Evolutionary conservation across 2,329 filamentous ascomycete species (phyloP).

Genomic region (Corinectria fuckeliana): DNA sequence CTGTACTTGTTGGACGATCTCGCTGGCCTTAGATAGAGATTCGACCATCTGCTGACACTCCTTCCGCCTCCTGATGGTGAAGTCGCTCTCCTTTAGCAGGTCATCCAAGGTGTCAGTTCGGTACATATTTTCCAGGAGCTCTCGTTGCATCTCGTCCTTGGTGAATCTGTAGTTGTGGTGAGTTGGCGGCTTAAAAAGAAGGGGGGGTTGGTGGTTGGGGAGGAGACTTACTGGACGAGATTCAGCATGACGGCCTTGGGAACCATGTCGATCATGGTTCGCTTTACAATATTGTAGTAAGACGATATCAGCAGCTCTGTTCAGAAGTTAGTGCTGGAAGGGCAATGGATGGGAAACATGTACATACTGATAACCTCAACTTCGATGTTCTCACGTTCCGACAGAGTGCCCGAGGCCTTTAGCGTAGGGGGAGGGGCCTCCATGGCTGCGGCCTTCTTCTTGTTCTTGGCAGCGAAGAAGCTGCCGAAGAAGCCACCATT

Average conservation of each 20-base stretch:
- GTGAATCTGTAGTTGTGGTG: conserved; percentile 68
- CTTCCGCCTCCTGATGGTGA: conserved; percentile 92
- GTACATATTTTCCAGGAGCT: conserved; percentile 98
- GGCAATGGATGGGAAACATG: neutral
- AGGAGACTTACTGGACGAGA: conserved; percentile 89
- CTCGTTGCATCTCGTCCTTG: conserved; percentile 98
- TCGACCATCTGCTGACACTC: conserved; percentile 99
- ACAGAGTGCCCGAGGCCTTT: conserved; percentile 92
- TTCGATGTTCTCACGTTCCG: conserved; percentile 92
- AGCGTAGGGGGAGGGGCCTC: conserved; percentile 90
- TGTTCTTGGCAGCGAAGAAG: conserved; percentile 99
- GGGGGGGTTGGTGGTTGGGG: too few species aligned
- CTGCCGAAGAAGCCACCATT: conserved; percentile 94
- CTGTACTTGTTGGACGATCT: conserved; percentile 89
- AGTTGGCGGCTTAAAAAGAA: neutral
- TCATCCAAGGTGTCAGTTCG: conserved; percentile 88
- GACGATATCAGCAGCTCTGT: conserved; percentile 91
- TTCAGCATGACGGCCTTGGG: conserved; percentile 99
- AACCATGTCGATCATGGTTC: conserved; percentile 99
- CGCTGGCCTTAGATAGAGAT: conserved; percentile 84
- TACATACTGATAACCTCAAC: conserved; percentile 96
- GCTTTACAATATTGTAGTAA: conserved; percentile 97
- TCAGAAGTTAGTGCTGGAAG: conserved; percentile 19
- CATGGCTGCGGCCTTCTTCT: conserved; percentile 99
- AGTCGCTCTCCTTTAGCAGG: conserved; percentile 96